Evolutionary conservation across 192 early-diverging fungal genomes (phyloP).

Genomic region (Coemansia brasiliensis): DNA sequence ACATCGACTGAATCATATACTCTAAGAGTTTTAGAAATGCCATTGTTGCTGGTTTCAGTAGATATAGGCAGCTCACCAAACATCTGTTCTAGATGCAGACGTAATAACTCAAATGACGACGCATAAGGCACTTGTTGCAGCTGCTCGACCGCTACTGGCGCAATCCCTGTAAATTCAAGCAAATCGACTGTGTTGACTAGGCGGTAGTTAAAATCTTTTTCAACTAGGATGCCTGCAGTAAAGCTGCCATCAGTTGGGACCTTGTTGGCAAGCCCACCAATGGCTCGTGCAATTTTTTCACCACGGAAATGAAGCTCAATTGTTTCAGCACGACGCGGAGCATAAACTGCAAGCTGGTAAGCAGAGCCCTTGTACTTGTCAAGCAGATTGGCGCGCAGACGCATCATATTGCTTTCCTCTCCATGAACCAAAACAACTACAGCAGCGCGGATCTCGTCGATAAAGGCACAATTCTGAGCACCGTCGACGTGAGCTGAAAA

Average conservation of each 20-base stretch:
- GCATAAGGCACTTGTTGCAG: conserved; percentile 72
- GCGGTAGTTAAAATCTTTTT: conserved; percentile 87
- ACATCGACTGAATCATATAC: conserved; percentile 80
- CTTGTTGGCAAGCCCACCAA: conserved; percentile 75
- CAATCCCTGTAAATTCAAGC: conserved; percentile 77
- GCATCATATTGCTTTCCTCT: conserved; percentile 90
- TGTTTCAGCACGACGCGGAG: conserved; percentile 86
- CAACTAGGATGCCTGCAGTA: conserved; percentile 79
- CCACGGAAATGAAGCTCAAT: conserved; percentile 91
- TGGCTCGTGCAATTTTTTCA: conserved; percentile 89
- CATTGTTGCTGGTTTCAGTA: conserved; percentile 23
- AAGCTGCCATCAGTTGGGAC: conserved; percentile 68
- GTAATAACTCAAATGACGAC: conserved; percentile 76
- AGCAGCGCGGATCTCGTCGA: conserved; percentile 89
- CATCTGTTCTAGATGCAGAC: conserved; percentile 92
- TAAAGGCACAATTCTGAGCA: conserved; percentile 93
- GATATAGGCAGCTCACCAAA: conserved; percentile 68
- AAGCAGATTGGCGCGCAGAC: conserved; percentile 81
- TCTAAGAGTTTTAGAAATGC: conserved; percentile 34
- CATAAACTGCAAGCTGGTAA: conserved; percentile 77
- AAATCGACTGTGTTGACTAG: conserved; percentile 82
- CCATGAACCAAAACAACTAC: conserved; percentile 96
- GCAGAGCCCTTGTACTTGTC: conserved; percentile 80
- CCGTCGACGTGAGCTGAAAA: conserved; percentile 99
- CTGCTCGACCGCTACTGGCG: conserved; percentile 75